phyloP scores from a whole-genome alignment of 768 basidiomycete species.

The Dictyophora rubrovolvata region DNA sequence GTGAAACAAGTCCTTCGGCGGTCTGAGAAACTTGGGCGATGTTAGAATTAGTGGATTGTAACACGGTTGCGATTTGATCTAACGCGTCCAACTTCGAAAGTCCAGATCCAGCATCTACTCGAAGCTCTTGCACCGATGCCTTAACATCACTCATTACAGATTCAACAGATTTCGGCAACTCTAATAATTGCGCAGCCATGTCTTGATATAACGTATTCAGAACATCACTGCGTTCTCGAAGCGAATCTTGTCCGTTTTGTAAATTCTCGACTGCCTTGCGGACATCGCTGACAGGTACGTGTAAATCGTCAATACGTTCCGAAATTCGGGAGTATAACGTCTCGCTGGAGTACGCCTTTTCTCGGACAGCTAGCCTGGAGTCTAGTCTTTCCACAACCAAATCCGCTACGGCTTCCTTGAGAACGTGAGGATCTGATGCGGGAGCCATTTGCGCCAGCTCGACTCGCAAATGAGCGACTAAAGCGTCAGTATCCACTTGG shows the following conservation, averaged over 20 bases:
- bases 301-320: slow-evolving; percentile 9
- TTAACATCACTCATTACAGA: slow-evolving; percentile 36
- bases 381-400: slow-evolving; percentile 80
- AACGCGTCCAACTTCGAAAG: not conserved
- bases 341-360: slow-evolving; percentile 20
- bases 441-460: slow-evolving; percentile 66
- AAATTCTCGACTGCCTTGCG: slow-evolving; percentile 6
- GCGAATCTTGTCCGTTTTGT: slow-evolving; percentile 21
- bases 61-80: not conserved
- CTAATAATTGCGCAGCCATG: slow-evolving; percentile 27
- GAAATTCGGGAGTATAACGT: slow-evolving; percentile 4
- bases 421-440: slow-evolving; percentile 73
- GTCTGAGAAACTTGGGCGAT: not conserved
- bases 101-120: not conserved
- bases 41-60: slow-evolving; percentile 2
- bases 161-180: slow-evolving; percentile 29
- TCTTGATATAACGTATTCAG: slow-evolving; percentile 33
- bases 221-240: slow-evolving; percentile 30
- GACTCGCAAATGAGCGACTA: slow-evolving; percentile 49
- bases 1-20: not conserved
- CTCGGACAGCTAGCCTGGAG: slow-evolving; percentile 68
- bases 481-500: slow-evolving; percentile 39
- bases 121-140: slow-evolving; percentile 2
- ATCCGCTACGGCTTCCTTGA: slow-evolving; percentile 84
- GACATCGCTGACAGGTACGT: slow-evolving; percentile 7